phyloP scores from a whole-genome alignment of 164 flowering plant species.

The Tinospora cordifolia region DNA sequence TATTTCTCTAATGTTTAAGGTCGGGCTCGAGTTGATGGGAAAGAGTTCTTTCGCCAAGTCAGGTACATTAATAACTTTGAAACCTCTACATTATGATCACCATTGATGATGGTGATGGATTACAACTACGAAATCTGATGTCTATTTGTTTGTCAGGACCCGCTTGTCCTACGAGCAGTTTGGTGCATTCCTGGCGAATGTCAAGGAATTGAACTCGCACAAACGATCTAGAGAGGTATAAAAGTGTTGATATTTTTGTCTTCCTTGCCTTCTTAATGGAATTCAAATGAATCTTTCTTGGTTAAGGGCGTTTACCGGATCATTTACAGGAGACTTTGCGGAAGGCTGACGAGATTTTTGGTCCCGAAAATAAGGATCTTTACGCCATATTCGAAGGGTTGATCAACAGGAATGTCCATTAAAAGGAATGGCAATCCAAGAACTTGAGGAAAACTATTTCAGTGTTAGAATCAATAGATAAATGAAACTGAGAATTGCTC shows the following conservation, averaged over 20 bases:
- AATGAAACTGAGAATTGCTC: constrained; percentile 1
- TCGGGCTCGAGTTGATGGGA: constrained; percentile 83
- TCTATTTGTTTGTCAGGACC: constrained; percentile 40
- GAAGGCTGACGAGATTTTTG: constrained; percentile 84
- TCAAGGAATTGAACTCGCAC: constrained; percentile 86
- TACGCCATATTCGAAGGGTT: constrained; percentile 70
- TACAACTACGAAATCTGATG: background rate
- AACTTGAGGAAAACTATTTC: background rate
- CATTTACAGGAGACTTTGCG: constrained; percentile 65
- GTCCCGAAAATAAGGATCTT: constrained; percentile 80
- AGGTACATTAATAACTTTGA: constrained; percentile 37
- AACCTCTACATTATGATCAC: background rate
- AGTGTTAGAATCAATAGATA: background rate
- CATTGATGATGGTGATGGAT: background rate
- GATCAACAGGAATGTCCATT: constrained; percentile 59
- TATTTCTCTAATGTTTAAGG: constrained; percentile 37
- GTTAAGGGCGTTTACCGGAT: background rate
- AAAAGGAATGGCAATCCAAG: constrained; percentile 8
- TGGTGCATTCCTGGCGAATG: constrained; percentile 82
- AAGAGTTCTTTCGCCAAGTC: constrained; percentile 94
- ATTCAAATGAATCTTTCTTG: background rate
- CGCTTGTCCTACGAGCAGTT: constrained; percentile 92
- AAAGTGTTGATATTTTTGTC: background rate
- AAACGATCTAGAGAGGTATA: constrained; percentile 80
- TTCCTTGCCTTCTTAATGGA: background rate